Evolutionary conservation across 495 filamentous ascomycete genomes (phyloP).

Genomic region (Hypoxylon subgilvum): DNA sequence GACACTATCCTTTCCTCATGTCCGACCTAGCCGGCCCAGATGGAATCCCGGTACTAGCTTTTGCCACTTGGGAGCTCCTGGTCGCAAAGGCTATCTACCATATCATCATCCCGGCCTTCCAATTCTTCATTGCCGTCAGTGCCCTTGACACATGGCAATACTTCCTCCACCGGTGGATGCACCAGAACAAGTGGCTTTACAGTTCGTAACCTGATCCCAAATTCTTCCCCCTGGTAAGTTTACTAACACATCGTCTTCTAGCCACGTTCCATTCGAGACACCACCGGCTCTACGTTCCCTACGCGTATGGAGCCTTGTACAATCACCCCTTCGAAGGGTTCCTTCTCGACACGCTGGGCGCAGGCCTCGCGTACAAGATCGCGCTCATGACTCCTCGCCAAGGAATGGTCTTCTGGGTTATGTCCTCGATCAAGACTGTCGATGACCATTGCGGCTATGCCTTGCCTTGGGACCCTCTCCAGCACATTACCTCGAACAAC

Average conservation of each 20-base stretch:
- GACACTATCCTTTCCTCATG: slow-evolving; percentile 68
- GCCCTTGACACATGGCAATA: slow-evolving; percentile 96
- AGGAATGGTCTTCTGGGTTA: slow-evolving; percentile 82
- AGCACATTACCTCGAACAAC: slow-evolving; percentile 89
- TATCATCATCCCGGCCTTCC: slow-evolving; percentile 73
- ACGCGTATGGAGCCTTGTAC: slow-evolving; percentile 95
- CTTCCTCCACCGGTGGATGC: slow-evolving; percentile 92
- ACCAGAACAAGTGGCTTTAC: slow-evolving; percentile 95
- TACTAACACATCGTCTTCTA: slow-evolving; percentile 47
- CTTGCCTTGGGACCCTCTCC: slow-evolving; percentile 94
- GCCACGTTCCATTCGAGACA: slow-evolving; percentile 91
- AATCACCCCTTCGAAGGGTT: slow-evolving; percentile 95
- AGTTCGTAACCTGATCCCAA: slow-evolving; percentile 62
- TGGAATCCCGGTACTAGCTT: slow-evolving; percentile 54
- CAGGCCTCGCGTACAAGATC: slow-evolving; percentile 78
- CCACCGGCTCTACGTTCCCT: slow-evolving; percentile 94
- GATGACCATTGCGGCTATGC: slow-evolving; percentile 96
- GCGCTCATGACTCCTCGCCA: slow-evolving; percentile 78
- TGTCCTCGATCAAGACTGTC: slow-evolving; percentile 90
- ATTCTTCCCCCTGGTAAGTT: background rate
- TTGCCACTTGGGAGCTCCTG: slow-evolving; percentile 77
- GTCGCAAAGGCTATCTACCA: slow-evolving; percentile 79
- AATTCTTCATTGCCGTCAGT: slow-evolving; percentile 73
- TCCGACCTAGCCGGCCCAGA: slow-evolving; percentile 52
- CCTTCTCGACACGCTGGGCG: slow-evolving; percentile 86